Evolutionary conservation across 1,284 basidiomycete species (phyloP).

Genomic region (Naganishia sp.): DNA sequence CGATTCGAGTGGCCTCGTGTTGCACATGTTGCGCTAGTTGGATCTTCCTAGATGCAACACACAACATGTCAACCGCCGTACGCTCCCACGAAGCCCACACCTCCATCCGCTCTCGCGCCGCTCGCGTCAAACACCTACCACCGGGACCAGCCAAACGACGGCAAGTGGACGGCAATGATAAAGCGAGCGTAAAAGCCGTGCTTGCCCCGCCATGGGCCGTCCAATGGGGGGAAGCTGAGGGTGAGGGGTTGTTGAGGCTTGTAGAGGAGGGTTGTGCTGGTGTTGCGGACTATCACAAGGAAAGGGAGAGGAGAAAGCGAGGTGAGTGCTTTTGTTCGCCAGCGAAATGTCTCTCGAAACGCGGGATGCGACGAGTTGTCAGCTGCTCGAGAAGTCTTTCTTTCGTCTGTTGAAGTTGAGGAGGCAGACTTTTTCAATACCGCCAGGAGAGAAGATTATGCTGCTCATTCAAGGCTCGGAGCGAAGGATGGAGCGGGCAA

Average conservation of each 20-base stretch:
- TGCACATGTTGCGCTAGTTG: background rate
- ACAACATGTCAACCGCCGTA: conserved; percentile 4
- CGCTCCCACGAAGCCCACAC: conserved; percentile 31
- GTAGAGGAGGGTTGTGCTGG: background rate
- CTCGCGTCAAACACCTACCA: conserved; percentile 4
- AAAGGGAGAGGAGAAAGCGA: conserved; percentile 13
- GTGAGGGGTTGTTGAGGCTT: background rate
- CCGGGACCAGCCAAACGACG: conserved; percentile 8
- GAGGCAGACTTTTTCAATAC: no score
- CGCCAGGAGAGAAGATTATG: no score
- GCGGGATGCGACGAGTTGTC: no score
- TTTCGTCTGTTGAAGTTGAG: no score
- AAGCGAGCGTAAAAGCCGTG: conserved; percentile 29
- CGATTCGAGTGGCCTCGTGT: background rate
- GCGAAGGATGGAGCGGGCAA: no score
- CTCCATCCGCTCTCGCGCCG: conserved; percentile 30
- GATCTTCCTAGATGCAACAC: background rate
- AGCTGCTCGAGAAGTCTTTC: no score
- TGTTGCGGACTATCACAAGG: background rate
- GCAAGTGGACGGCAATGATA: background rate
- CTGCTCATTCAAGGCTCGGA: no score
- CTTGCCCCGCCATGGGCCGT: conserved; percentile 28
- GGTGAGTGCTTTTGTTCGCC: background rate
- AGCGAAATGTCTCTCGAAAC: no score
- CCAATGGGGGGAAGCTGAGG: conserved; percentile 18